A percentile compares a stretch with the other conserved stretches of the same genome.
Conservation (phyloP, 2,329 filamentous ascomycete species). For the Cryphonectria nitschkei region DNA sequence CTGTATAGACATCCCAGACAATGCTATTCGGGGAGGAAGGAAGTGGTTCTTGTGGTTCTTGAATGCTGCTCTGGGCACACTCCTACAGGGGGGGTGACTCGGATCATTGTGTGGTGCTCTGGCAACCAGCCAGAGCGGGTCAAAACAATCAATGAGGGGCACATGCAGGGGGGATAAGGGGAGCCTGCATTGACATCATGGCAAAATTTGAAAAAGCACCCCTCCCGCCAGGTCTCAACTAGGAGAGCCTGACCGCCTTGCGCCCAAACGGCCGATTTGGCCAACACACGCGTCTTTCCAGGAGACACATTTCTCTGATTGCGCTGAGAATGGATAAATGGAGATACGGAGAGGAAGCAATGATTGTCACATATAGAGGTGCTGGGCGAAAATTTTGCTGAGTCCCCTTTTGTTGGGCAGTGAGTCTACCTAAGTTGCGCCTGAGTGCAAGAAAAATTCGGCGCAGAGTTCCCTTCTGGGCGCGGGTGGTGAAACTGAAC, state of each 20-base stretch:
- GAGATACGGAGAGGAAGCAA: neutral
- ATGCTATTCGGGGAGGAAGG: neutral
- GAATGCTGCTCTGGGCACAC: neutral
- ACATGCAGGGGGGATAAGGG: slow-evolving; percentile 23
- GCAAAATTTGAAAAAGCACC: slow-evolving; percentile 24
- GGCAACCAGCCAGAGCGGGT: slow-evolving; percentile 17
- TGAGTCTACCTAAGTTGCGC: slow-evolving; percentile 30
- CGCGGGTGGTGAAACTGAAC: slow-evolving; percentile 27
- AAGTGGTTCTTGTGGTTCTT: neutral
- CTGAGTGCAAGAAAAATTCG: slow-evolving; percentile 24
- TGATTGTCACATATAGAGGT: neutral
- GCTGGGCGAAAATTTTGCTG: neutral
- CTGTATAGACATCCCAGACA: neutral
- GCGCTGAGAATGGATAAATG: neutral
- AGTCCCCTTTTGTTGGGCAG: slow-evolving; percentile 23
- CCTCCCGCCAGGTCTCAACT: neutral
- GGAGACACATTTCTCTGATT: neutral
- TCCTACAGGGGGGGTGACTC: neutral
- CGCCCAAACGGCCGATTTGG: neutral
- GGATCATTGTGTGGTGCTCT: slow-evolving; percentile 7
- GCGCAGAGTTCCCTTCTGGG: slow-evolving; percentile 27
- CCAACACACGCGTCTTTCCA: neutral
- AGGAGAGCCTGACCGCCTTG: slow-evolving; percentile 9
- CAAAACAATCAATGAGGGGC: slow-evolving; percentile 27
- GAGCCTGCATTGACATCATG: slow-evolving; percentile 29